Evolutionary conservation across 2,329 filamentous ascomycete genomes (phyloP).

Genomic region (Echinosphaeria canescens): DNA sequence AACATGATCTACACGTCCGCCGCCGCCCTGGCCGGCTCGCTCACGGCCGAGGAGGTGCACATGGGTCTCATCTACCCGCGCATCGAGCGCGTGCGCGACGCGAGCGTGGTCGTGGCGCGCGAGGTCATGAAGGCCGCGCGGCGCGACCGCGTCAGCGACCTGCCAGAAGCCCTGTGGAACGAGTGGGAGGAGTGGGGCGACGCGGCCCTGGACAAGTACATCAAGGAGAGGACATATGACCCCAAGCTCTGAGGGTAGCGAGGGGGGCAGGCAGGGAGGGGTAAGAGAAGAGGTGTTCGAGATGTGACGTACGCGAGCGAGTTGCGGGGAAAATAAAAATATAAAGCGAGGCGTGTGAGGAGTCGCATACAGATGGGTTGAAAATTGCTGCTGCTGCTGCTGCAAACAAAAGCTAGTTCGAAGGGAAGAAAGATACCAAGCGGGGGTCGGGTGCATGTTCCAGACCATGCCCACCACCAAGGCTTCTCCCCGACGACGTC

Average conservation of each 20-base stretch:
- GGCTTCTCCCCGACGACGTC: too few relatives aligned
- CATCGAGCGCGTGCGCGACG: conserved; percentile 79
- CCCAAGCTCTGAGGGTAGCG: conserved; percentile 17
- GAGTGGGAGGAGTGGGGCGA: conserved; percentile 56
- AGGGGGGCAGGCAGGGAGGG: too few relatives aligned
- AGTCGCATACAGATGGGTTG: too few relatives aligned
- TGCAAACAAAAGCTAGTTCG: too few relatives aligned
- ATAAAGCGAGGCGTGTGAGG: too few relatives aligned
- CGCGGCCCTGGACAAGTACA: conserved; percentile 34
- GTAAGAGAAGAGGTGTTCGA: too few relatives aligned
- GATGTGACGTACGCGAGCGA: too few relatives aligned
- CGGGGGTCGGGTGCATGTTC: too few relatives aligned
- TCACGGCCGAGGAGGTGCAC: conserved; percentile 64
- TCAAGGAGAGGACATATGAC: conserved; percentile 38
- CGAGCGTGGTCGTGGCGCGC: conserved; percentile 66
- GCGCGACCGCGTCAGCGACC: conserved; percentile 50
- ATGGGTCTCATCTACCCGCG: conserved; percentile 78
- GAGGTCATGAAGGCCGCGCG: conserved; percentile 90
- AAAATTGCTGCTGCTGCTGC: too few relatives aligned
- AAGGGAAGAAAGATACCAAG: too few relatives aligned
- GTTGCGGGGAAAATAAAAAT: too few relatives aligned
- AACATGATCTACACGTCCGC: conserved; percentile 95
- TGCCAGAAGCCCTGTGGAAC: conserved; percentile 47
- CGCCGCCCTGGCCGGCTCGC: conserved; percentile 52
- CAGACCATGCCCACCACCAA: too few relatives aligned